A percentile compares a stretch with the other conserved stretches of the same genome.
phyloP scores from a whole-genome alignment of 2,329 filamentous ascomycete species.

The Diaporthe citri region DNA sequence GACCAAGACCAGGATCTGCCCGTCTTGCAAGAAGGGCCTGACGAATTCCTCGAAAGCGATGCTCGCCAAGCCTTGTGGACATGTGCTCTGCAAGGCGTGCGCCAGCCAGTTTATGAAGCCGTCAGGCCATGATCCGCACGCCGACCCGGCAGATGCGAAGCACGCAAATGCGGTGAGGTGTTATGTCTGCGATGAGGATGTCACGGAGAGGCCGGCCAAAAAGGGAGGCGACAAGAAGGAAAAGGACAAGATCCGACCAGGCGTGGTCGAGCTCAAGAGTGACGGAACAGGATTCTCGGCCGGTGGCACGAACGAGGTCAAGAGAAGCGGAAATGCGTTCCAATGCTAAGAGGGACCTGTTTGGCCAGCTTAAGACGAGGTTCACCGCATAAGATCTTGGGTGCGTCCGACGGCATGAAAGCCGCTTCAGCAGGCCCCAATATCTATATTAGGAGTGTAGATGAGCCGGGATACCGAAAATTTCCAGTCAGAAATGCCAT shows the following conservation, averaged over 20 bases:
- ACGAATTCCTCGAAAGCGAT: conserved; percentile 87
- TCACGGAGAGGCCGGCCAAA: conserved; percentile 63
- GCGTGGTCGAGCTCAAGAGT: conserved; percentile 82
- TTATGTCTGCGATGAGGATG: conserved; percentile 87
- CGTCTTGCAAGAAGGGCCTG: conserved; percentile 85
- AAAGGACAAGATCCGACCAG: conserved; percentile 73
- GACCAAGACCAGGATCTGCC: conserved; percentile 71
- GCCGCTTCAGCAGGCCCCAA: background rate
- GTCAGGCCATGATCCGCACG: conserved; percentile 70
- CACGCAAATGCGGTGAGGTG: conserved; percentile 70
- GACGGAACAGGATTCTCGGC: conserved; percentile 95
- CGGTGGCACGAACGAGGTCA: conserved; percentile 85
- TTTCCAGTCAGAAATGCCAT: too few species aligned
- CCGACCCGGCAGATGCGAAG: conserved; percentile 60
- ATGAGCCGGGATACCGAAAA: background rate
- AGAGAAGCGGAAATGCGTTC: conserved; percentile 83
- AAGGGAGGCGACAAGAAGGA: conserved; percentile 60
- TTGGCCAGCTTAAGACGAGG: background rate
- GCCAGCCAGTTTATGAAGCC: conserved; percentile 85
- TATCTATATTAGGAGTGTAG: background rate
- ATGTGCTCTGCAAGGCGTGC: conserved; percentile 89
- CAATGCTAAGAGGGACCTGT: conserved; percentile 70
- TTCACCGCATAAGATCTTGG: background rate
- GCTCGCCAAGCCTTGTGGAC: conserved; percentile 88
- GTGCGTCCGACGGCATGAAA: background rate